Evolutionary conservation across 352 stramenopile genomes (phyloP), one percentile per base, ranked within the genome.

Genomic region (Blastocystis sp.): DNA sequence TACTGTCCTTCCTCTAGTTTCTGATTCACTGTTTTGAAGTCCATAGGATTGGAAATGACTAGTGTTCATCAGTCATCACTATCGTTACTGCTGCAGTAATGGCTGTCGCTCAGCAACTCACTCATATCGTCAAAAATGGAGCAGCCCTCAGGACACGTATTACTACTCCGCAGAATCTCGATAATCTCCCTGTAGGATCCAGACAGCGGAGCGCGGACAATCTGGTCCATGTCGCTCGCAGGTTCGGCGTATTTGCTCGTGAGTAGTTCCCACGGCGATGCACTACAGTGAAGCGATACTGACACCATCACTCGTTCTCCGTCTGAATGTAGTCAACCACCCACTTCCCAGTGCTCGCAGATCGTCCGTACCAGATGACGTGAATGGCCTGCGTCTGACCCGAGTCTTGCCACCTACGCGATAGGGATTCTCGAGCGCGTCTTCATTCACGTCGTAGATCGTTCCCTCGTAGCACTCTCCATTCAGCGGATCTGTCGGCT

Each of bases 341-440:
- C 68, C 68, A 79, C 50, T 56, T 79, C 7, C 34, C 34, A 1
- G 34, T 79, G 20, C 34, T 79, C 11, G 68, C 68, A 56, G 39
- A 62, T 18, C 34, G n/a, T 24, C 68, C 68, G 1, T 53, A 53
- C 68, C 68, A 79, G 24, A 79, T 56, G 5, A 79, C 68, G 24
- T 41, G 68, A 79, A 79, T 79, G 0, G 68, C 54, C 68, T 79
- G 24, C 20, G 30, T 59, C 24, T 53, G 20, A 54, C 24, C 34
- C 53, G 30, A 62, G 7, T 13, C 7, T 20, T 9, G 30, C 54
- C 26, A 26, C 6, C 43, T 79, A 79, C 68, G 30, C 59, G 68
- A 79, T 79, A 79, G 18, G 68, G 68, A 79, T 79, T 79, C 68
- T 79, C 68, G 24, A 79, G 37, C 37, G 68, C 68, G 45, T 79